Conservation (phyloP, 306 rosid species). For the Luffa acutangula region DNA sequence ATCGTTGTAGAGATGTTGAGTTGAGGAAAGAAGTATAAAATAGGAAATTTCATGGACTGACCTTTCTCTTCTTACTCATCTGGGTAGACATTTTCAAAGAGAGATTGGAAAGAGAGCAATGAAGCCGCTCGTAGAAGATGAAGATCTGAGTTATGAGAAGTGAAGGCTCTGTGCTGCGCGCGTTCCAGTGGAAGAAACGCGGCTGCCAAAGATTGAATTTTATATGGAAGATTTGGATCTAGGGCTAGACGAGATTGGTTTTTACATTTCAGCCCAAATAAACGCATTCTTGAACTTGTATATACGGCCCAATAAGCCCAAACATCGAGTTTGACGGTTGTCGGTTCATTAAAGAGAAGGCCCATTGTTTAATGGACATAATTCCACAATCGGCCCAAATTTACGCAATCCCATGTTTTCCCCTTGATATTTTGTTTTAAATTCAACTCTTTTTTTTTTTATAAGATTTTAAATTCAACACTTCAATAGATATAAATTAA, state of each 20-base stretch:
- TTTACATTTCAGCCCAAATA: neutral
- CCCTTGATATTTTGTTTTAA: too few relatives aligned
- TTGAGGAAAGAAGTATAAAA: neutral
- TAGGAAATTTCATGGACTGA: neutral
- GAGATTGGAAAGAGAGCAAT: neutral
- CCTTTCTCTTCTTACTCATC: slow-evolving; percentile 84
- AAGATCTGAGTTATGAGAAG: slow-evolving; percentile 15
- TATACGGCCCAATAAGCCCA: neutral
- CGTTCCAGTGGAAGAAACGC: neutral
- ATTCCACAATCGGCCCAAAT: neutral
- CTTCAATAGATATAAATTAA: too few relatives aligned
- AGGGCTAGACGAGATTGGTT: slow-evolving; percentile 14
- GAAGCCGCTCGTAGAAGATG: slow-evolving; percentile 10
- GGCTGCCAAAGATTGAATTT: neutral
- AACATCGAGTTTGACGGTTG: neutral
- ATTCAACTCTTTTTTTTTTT: too few relatives aligned
- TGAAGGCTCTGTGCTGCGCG: slow-evolving; percentile 4
- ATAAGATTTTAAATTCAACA: too few relatives aligned
- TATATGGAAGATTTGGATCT: neutral
- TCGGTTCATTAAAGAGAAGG: neutral
- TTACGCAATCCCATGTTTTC: neutral
- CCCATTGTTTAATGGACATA: neutral
- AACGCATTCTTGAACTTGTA: neutral
- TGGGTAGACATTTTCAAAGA: slow-evolving; percentile 23
- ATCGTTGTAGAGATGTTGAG: neutral